Evolutionary conservation across 164 flowering plant genomes (phyloP).

Genomic region (Annona cherimola): DNA sequence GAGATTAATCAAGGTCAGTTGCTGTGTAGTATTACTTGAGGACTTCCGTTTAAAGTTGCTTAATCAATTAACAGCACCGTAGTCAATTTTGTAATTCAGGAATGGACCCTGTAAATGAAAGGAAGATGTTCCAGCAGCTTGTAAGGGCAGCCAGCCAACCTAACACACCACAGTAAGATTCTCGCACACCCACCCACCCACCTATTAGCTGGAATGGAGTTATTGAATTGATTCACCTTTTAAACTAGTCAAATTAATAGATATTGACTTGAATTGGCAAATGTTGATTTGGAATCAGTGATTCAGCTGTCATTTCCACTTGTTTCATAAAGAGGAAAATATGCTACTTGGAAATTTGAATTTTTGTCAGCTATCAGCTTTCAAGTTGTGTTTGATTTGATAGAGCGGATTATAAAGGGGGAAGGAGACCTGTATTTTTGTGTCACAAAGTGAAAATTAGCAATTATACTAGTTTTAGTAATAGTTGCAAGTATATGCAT

Average conservation of each 20-base stretch:
- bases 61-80: not conserved
- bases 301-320: not conserved
- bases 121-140: conserved; percentile 97
- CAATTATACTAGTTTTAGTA: too few species aligned
- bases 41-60: not conserved
- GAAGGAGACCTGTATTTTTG: too few species aligned
- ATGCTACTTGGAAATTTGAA: too few species aligned
- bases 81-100: conserved; percentile 33
- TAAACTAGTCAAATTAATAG: not conserved
- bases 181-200: not conserved
- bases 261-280: not conserved
- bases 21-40: not conserved
- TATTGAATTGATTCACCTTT: not conserved
- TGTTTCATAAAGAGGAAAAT: not conserved
- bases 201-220: not conserved
- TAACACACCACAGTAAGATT: conserved; percentile 94
- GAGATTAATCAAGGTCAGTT: conserved; percentile 93
- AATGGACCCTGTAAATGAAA: conserved; percentile 95
- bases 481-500: too few species aligned
- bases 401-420: too few species aligned
- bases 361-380: too few species aligned
- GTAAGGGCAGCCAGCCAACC: conserved; percentile 92
- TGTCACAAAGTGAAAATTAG: too few species aligned
- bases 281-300: not conserved
- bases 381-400: too few species aligned